A percentile compares a stretch with the other conserved stretches of the same genome.
These are phyloP conservation scores for Musa beccarii DNA, from an alignment of 176 grass and related monocot genomes.

Conservation along the genomic window DNA sequence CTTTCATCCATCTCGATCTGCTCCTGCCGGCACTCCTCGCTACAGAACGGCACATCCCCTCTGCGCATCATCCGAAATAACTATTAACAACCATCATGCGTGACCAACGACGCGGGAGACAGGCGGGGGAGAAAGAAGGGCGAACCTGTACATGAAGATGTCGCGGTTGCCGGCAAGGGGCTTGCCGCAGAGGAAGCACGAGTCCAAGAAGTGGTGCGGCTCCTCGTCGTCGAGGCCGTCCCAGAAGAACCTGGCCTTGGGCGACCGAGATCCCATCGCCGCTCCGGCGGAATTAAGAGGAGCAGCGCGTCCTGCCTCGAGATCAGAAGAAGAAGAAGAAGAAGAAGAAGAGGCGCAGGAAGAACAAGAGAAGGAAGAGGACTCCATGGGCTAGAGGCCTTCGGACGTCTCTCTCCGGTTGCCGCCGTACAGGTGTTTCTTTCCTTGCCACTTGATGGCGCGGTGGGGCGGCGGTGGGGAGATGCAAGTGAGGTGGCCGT, in stretches of 20 bases:
- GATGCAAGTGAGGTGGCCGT: background rate
- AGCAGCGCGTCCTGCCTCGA: slow-evolving; percentile 2
- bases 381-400: background rate
- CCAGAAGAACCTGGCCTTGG: slow-evolving; percentile 16
- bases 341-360: background rate
- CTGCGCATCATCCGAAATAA: slow-evolving; percentile 25
- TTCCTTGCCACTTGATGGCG: background rate
- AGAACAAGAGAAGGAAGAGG: background rate
- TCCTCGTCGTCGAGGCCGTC: slow-evolving; percentile 32
- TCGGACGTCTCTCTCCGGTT: background rate
- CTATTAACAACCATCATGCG: too few species aligned
- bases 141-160: slow-evolving; percentile 98
- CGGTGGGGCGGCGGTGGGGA: background rate
- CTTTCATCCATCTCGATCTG: slow-evolving; percentile 85
- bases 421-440: background rate
- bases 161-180: slow-evolving; percentile 65
- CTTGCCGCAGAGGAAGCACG: slow-evolving; percentile 94
- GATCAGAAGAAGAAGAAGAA: background rate
- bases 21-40: slow-evolving; percentile 88
- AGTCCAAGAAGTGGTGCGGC: slow-evolving; percentile 65
- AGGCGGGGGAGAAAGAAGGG: background rate
- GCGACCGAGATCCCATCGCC: background rate
- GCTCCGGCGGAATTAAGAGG: background rate
- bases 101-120: too few species aligned
- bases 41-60: slow-evolving; percentile 89